Conservation (phyloP, 257 asterid species). For the Solanum chmielewskii region DNA sequence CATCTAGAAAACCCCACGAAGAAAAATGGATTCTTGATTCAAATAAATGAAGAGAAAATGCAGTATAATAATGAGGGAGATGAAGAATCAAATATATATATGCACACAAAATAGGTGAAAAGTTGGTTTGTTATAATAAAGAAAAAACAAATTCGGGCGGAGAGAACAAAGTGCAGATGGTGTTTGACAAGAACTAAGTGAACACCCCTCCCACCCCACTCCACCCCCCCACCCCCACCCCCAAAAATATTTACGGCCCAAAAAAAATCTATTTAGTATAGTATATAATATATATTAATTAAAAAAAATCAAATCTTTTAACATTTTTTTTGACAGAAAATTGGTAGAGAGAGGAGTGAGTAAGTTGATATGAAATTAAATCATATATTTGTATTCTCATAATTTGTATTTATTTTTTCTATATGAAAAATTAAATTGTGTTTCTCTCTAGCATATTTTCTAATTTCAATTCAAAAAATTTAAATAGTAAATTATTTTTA, state of each 20-base stretch:
- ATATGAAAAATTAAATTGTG: not conserved
- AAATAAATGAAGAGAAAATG: not conserved
- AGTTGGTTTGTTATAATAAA: not conserved
- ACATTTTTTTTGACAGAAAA: not conserved
- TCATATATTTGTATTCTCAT: not conserved
- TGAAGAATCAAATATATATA: not conserved
- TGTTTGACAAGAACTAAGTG: not conserved
- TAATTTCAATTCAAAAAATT: not conserved
- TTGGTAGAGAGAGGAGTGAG: not conserved
- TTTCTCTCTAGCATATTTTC: not conserved
- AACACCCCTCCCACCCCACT: fast-evolving
- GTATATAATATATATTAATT: too few species aligned
- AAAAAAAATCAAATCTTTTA: not conserved
- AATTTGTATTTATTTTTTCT: not conserved
- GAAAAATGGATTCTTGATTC: not conserved
- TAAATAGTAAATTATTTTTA: not conserved
- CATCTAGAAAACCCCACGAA: constrained; percentile 7
- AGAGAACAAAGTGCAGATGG: not conserved
- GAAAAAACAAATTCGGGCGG: not conserved
- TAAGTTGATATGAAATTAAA: too few species aligned
- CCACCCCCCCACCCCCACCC: not conserved
- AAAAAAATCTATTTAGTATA: too few species aligned
- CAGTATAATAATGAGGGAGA: not conserved
- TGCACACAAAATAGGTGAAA: not conserved
- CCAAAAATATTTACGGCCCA: not conserved